Base-by-base conservation (phyloP, 176 grass and related monocot species). In the Oryza nivara region DNA sequence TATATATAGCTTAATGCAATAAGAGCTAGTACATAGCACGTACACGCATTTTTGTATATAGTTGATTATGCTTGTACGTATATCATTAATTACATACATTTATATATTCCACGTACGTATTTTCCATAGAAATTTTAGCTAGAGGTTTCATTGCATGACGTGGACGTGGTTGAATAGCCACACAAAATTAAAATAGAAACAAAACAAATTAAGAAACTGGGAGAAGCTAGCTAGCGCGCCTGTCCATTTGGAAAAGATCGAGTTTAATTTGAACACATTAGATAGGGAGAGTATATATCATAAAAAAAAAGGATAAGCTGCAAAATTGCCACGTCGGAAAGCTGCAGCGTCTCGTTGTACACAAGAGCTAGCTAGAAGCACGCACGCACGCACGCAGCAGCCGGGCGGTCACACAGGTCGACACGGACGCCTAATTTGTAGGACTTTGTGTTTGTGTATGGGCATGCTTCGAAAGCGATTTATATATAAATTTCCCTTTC, bases 231-330 rank as follows among this genome's bases (percentile, higher is more conserved):
- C 28, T 36, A 36, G 35, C 30, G 30, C 30, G 54, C 54, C 52
- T 5, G 16, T 58, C 43, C 19, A 34, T 51, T 49, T 6, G 41
- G 7, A 66, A 56, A 46, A 58, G 6, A 76, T 41, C 40, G 17
- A 17, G 5, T 58, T 20, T 20, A 5, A 20, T 58, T 20, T 20
- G 6, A 20, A 58, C 16, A 58, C 45, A 12, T 3, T 12, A 58
- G 0, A 20, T 58, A 52, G 5, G 5, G 4, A 6, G 36, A 38
- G 36, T 12, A 58, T 0, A 20, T 58, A 52, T 10, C 8, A 58
- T 20, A 47, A 48, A 82, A 32, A 15, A 74, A 8, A 82, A 1
- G 74, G 84, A 90, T 90, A 86, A 86, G 84, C 40, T 35, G 60
- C 63, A 66, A 61, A 69, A 17, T 64, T 38, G 41, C 25, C 75